Evolutionary conservation across 1,139 yeast genomes (phyloP), one percentile per base, ranked within the genome.

Genomic region (Yamadazyma aaseri): DNA sequence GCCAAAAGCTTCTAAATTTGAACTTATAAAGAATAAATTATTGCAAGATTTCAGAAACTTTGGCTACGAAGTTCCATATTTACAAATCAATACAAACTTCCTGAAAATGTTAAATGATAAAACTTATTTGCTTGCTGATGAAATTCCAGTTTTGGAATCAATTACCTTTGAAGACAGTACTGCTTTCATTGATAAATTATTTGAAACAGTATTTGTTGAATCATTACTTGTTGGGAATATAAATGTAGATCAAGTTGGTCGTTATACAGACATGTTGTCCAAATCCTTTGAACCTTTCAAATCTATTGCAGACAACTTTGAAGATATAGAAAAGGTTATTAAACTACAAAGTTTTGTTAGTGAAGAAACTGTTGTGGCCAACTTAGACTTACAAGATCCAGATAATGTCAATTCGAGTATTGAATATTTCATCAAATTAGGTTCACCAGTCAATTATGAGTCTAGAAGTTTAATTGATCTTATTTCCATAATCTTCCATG

Each of bases 391-490:
- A 32, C 73, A 71, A 29, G 97, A 92, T 55, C 66, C 73, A 5
- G 68, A 81, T 36, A 87, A 92, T 53, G 72, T 84, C 38, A 92
- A 92, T 53, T 84, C 96, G 0, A 86, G 95, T 56, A 77, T 90
- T 46, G 95, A 86, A 47, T 80, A 86, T 47, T 79, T 77, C 45
- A 64, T 82, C 33, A 95, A 87, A 58, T 57, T 87, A 20, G 87
- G 85, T 14, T 63, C 69, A 23, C 56, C 72, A 17, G 51, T 56
- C 3, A 55, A 63, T 37, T 49, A 47, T 13, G 53, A 49, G 26
- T 39, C 55, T 21, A 53, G 69, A 29, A 64, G 87, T 0, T 53
- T 76, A 34, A 69, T 83, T 13, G 89, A 84, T 33, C 61, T 92
- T 34, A 58, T 87, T 32, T 75, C 83, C 0, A 89, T 86, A 36